Evolutionary conservation across 371 early-diverging fungal species (phyloP).

Genomic region (Mucor sp.): DNA sequence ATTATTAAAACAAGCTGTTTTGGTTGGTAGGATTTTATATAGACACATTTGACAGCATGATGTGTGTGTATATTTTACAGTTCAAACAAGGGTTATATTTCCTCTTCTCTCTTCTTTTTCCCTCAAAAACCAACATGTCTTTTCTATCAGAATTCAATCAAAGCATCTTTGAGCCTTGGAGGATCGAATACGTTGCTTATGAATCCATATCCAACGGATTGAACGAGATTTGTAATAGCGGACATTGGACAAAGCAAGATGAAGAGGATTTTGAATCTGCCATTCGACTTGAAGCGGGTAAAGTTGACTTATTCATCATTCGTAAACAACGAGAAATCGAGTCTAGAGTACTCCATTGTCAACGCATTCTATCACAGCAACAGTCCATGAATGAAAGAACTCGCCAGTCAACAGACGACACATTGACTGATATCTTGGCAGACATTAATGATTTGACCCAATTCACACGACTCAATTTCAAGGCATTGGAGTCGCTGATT

Average conservation of each 20-base stretch:
- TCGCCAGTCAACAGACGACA: constrained; percentile 35
- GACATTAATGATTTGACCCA: constrained; percentile 90
- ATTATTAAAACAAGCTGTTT: not conserved
- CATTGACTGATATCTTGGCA: constrained; percentile 73
- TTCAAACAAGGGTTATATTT: not conserved
- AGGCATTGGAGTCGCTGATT: constrained; percentile 91
- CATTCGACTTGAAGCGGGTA: constrained; percentile 86
- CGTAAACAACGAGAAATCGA: constrained; percentile 86
- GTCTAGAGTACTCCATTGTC: constrained; percentile 78
- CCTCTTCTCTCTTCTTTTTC: not conserved
- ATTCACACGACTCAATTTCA: constrained; percentile 93
- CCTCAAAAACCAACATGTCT: constrained; percentile 60
- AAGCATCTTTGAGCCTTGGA: constrained; percentile 77
- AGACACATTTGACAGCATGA: not conserved
- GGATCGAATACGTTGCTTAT: constrained; percentile 85
- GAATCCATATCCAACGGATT: constrained; percentile 77
- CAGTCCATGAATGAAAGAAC: not conserved
- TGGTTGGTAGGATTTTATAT: constrained; percentile 11
- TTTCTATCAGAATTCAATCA: constrained; percentile 77
- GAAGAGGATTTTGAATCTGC: constrained; percentile 86
- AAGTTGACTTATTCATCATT: constrained; percentile 61
- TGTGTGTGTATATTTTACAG: not conserved
- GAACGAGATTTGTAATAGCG: constrained; percentile 48
- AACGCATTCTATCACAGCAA: constrained; percentile 33
- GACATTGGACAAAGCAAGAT: constrained; percentile 65